Evolutionary conservation across 805 yeast genomes (phyloP), one percentile per base, ranked within the genome.

Genomic region (Huiozyma naganishii): DNA sequence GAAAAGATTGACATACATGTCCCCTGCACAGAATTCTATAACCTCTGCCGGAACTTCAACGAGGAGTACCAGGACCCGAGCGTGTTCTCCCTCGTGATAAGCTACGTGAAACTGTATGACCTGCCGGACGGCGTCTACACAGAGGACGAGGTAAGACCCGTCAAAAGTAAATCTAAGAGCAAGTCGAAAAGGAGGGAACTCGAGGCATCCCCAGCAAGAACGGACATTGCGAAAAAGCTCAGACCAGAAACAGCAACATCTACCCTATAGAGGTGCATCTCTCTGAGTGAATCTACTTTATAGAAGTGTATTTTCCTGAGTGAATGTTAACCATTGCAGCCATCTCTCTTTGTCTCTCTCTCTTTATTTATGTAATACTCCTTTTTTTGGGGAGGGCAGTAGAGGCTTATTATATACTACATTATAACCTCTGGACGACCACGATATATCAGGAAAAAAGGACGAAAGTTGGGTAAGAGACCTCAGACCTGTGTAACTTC

Each of bases 1-100:
- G 74, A 77, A 66, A 76, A 79, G 53, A 72, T 89, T 52, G 95
- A 88, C 60, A 81, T 90, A 45, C 95, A 83, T 54, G 75, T 79
- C 49, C 95, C 95, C 13, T 89, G 97, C 59, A 74, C 85, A 17
- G 97, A 92, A 48, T 92, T 90, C 61, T 87, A 76, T 65, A 79
- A 74, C 37, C 65, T 86, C 6, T 86, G 97, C 63, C 79, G 85
- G 50, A 72, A 77, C 32, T 85, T 90, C 78, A 70, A 71, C 17
- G 70, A 71, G 34, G 92, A 76, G 54, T 75, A 82, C 51, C 81
- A 77, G 42, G 74, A 77, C 37, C 62, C 71, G 7, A 71, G 79
- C 48, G 67, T 55, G 11, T 69, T 55, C 54, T 68, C 78, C 27
- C 69, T 90, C 48, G 70, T 75, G 44, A 78, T 88, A 53, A 80